phyloP scores from a whole-genome alignment of 169 alveolate species.

The Eimeria praecox region DNA sequence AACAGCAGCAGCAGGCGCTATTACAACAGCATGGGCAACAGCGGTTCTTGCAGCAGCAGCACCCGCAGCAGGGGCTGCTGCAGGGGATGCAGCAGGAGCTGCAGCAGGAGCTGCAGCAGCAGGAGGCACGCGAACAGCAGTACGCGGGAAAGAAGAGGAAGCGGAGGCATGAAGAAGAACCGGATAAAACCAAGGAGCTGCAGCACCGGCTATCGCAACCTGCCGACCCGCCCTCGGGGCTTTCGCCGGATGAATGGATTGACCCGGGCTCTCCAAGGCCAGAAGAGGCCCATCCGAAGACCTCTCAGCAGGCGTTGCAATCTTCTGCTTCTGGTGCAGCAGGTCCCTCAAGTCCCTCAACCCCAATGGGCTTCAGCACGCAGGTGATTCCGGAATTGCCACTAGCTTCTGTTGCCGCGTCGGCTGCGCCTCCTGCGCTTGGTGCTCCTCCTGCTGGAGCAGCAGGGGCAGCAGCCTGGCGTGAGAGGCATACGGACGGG shows the following conservation, averaged over 20 bases:
- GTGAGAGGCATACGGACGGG: not conserved
- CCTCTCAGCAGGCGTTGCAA: not conserved
- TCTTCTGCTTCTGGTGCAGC: no score
- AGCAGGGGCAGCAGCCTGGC: not conserved
- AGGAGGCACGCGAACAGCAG: not conserved
- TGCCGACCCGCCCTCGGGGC: not conserved
- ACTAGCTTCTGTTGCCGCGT: not conserved
- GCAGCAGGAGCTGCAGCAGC: not conserved
- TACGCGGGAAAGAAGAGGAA: not conserved
- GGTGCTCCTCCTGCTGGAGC: not conserved
- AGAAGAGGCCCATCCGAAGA: not conserved
- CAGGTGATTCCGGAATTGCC: not conserved
- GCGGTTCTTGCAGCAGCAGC: not conserved
- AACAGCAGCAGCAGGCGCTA: not conserved
- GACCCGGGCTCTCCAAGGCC: not conserved
- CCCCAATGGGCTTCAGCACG: not conserved
- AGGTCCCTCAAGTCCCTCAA: no score
- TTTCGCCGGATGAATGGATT: slow-evolving; percentile 54
- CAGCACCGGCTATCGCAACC: not conserved
- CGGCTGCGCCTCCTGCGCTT: not conserved
- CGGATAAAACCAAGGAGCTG: not conserved
- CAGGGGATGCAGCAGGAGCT: not conserved
- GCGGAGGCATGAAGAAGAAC: not conserved
- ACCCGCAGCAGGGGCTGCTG: not conserved
- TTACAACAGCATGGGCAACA: not conserved